Conservation (phyloP, 139 green algal species). For the Chlamydomonas eustigma region DNA sequence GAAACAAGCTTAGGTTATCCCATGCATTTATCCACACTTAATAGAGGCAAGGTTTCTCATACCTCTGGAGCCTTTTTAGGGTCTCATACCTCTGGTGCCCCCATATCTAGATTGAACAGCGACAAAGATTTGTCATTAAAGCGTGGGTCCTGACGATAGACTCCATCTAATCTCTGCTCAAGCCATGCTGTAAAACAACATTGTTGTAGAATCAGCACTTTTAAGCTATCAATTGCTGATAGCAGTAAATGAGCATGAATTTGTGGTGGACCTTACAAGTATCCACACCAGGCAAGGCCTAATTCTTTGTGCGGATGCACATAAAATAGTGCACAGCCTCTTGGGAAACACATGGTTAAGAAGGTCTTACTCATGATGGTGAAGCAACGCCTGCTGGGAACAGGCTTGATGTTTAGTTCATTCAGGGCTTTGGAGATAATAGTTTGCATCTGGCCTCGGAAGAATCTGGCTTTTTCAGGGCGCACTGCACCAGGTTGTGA, state of each 20-base stretch:
- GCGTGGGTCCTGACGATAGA: constrained; percentile 83
- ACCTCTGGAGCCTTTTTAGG: neutral
- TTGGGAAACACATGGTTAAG: too few species aligned
- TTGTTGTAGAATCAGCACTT: constrained; percentile 6
- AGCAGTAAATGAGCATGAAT: too few species aligned
- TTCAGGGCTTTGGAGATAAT: constrained; percentile 92
- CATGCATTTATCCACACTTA: too few species aligned
- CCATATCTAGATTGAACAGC: constrained; percentile 80
- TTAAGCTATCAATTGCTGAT: too few species aligned
- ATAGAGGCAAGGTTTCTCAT: neutral
- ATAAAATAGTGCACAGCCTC: too few species aligned
- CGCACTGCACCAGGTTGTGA: constrained; percentile 51
- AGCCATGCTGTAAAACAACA: constrained; percentile 75
- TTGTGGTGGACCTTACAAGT: neutral
- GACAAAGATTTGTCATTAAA: constrained; percentile 75
- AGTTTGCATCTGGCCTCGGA: constrained; percentile 95
- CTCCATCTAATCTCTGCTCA: constrained; percentile 73
- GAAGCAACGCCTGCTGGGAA: constrained; percentile 90
- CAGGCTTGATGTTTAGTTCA: constrained; percentile 83
- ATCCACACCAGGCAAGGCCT: neutral
- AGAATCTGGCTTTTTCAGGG: constrained; percentile 83
- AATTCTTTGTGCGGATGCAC: too few species aligned
- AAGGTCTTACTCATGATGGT: constrained; percentile 75
- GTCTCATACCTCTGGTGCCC: constrained; percentile 60
- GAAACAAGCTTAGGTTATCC: too few species aligned